phyloP scores from a whole-genome alignment of 352 stramenopile species.

The Globisporangium rhizosaccharum region DNA sequence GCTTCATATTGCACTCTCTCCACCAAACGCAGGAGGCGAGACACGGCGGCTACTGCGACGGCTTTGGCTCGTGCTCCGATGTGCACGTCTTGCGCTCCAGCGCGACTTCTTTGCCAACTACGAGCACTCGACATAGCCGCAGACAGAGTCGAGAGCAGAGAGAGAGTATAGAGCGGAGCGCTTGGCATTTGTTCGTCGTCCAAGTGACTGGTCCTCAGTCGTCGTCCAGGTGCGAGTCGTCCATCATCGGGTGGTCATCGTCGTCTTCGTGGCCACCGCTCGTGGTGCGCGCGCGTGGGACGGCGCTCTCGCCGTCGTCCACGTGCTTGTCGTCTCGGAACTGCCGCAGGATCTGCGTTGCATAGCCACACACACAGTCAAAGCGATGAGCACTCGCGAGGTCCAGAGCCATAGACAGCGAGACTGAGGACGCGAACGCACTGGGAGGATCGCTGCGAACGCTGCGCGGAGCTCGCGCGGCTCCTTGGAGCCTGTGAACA shows the following conservation, averaged over 20 bases:
- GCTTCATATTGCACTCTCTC: not conserved
- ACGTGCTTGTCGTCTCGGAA: constrained; percentile 49
- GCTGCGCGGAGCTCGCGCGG: constrained; percentile 73
- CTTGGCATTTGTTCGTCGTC: not conserved
- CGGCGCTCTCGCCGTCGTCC: not conserved
- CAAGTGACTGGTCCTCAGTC: constrained; percentile 5
- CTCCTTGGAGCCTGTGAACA: constrained; percentile 94
- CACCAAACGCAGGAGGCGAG: constrained; percentile 5
- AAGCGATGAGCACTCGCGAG: not conserved
- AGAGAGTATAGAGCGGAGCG: not conserved
- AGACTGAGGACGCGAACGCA: constrained; percentile 18
- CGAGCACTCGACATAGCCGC: not conserved
- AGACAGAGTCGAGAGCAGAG: not conserved
- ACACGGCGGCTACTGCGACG: not conserved
- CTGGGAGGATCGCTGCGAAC: constrained; percentile 75
- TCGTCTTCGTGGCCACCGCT: constrained; percentile 9
- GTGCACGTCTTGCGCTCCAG: constrained; percentile 30
- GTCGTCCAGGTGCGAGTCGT: constrained; percentile 38
- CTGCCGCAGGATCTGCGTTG: constrained; percentile 49
- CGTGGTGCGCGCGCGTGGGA: not conserved
- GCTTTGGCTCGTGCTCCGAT: constrained; percentile 20
- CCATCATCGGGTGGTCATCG: constrained; percentile 21
- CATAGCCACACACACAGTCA: not conserved
- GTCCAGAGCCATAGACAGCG: not conserved
- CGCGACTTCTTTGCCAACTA: constrained; percentile 29